These are phyloP conservation scores for Tricladium varicosporioides DNA, from an alignment of 2,329 filamentous ascomycete genomes.

Conservation along the genomic window DNA sequence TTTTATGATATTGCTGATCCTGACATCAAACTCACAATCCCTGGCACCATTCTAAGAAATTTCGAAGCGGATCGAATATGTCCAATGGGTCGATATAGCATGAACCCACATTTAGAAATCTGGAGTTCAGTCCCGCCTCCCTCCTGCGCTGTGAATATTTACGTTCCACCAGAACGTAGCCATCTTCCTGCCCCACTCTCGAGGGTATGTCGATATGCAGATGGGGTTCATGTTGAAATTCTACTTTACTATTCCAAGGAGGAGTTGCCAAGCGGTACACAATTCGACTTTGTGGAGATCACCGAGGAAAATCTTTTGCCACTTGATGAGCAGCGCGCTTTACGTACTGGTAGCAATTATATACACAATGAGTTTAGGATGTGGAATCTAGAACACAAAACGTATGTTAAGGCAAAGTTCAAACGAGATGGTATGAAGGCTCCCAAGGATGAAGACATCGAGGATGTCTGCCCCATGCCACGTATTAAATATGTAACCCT, in stretches of 20 bases:
- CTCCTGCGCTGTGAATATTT: background rate
- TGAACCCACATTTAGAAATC: background rate
- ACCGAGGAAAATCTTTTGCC: background rate
- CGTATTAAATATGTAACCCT: too few relatives aligned
- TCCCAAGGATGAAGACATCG: too few relatives aligned
- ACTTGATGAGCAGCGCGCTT: background rate
- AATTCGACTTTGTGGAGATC: background rate
- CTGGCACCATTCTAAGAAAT: background rate
- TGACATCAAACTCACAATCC: background rate
- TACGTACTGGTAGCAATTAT: background rate
- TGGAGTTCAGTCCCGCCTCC: background rate
- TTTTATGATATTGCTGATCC: background rate
- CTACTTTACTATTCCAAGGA: background rate
- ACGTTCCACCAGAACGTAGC: background rate
- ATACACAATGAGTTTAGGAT: background rate
- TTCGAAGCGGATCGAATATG: background rate
- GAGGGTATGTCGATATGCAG: too few relatives aligned
- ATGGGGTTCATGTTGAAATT: background rate
- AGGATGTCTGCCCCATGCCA: too few relatives aligned
- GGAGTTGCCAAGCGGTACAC: too few relatives aligned
- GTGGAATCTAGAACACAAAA: background rate
- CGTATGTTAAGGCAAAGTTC: too few relatives aligned
- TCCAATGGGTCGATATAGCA: background rate
- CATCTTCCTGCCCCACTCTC: background rate
- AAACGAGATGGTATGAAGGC: too few relatives aligned